These are phyloP conservation scores for Auricularia sp. DNA, from an alignment of 768 basidiomycete genomes.

Conservation along the genomic window DNA sequence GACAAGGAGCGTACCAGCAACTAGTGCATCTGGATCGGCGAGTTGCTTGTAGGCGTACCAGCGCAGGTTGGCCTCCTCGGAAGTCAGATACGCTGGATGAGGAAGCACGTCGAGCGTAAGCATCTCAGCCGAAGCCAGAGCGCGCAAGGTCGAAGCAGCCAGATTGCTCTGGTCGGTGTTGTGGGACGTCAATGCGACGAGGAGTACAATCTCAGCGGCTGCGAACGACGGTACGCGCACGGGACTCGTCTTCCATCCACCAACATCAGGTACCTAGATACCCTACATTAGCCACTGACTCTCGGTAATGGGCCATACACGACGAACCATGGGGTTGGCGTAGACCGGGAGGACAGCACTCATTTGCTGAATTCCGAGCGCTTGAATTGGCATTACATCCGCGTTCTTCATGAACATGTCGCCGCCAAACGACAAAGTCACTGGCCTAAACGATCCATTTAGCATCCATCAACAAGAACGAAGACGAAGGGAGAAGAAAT, in stretches of 20 bases:
- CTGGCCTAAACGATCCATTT: background rate
- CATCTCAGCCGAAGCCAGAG: slow-evolving; percentile 53
- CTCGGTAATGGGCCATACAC: background rate
- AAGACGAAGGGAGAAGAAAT: background rate
- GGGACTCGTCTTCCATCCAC: slow-evolving; percentile 7
- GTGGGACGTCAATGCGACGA: slow-evolving; percentile 61
- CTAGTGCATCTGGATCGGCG: slow-evolving; percentile 36
- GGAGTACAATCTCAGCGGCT: slow-evolving; percentile 61
- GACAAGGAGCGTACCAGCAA: background rate
- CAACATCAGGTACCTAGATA: background rate
- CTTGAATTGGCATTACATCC: background rate
- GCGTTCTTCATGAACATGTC: slow-evolving; percentile 2
- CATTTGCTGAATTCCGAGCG: background rate
- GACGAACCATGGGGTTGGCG: background rate
- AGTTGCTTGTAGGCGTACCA: slow-evolving; percentile 58
- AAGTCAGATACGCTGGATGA: background rate
- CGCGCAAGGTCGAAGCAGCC: slow-evolving; percentile 59
- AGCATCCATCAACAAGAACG: background rate
- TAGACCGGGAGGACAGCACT: background rate
- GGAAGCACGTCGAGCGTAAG: background rate
- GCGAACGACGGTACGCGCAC: slow-evolving; percentile 54
- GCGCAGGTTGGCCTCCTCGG: slow-evolving; percentile 18
- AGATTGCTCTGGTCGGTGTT: slow-evolving; percentile 58
- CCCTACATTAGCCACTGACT: background rate
- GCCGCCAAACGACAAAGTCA: background rate